phyloP scores from a whole-genome alignment of 1,284 basidiomycete species.

The Trichosporon sp. region DNA sequence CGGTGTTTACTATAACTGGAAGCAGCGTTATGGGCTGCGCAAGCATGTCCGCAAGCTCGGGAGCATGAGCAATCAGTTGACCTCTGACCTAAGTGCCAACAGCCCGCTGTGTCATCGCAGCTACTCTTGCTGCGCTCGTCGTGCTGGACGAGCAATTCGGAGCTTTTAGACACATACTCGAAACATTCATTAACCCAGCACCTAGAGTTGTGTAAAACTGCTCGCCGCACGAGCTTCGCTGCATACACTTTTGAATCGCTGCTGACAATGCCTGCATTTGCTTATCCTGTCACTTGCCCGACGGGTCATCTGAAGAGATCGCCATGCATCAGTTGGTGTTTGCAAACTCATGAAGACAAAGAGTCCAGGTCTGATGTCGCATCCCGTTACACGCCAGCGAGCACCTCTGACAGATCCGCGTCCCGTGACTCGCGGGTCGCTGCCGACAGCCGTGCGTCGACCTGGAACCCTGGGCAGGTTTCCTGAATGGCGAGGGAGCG shows the following conservation, averaged over 20 bases:
- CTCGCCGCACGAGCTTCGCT: background rate
- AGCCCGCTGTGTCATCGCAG: background rate
- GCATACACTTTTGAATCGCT: background rate
- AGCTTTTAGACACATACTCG: slow-evolving; percentile 3
- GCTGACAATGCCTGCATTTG: background rate
- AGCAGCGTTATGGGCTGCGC: background rate
- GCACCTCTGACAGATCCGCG: slow-evolving; percentile 11
- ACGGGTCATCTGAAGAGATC: background rate
- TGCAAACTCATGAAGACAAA: background rate
- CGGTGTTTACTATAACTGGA: background rate
- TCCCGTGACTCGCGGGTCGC: slow-evolving; percentile 8
- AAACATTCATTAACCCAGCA: background rate
- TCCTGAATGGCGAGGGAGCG: background rate
- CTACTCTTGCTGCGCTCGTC: background rate
- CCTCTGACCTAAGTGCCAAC: background rate
- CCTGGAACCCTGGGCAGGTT: background rate
- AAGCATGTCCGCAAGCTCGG: background rate
- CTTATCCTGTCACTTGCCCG: background rate
- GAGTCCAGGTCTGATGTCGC: background rate
- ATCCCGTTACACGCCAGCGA: slow-evolving; percentile 5
- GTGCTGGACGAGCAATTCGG: background rate
- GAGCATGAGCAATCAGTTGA: background rate
- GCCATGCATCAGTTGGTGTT: background rate
- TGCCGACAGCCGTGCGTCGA: background rate
- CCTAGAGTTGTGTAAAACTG: background rate